Evolutionary conservation across 768 basidiomycete genomes (phyloP), one percentile per base, ranked within the genome.

Genomic region (Lactarius akahatsu): DNA sequence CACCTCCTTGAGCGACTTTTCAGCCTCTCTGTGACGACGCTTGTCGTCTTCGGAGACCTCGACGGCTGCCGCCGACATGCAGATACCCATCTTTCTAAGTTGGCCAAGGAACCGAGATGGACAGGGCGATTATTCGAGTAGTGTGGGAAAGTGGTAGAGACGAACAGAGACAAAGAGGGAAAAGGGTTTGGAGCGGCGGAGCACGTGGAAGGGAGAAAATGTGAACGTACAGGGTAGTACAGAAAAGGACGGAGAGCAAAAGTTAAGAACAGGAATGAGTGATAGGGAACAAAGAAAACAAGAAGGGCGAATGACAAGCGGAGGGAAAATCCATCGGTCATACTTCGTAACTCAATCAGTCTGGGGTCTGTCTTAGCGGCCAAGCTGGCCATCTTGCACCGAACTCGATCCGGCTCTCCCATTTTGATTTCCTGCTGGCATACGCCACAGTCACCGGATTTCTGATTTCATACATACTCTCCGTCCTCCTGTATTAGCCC

Each of bases 1-100:
- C 63, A 90, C 89, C 80, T 92, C 91, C 74, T 82, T 89, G 65
- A 96, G 79, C 71, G 86, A 83, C 77, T 88, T 91, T 78, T 94
- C 92, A 6, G 83, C 91, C 71, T 88, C 87, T 63, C 80, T 79
- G 72, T 92, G 86, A 68, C 81, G 76, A 69, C 78, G 77, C 77
- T 81, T 87, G 70, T 91, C 91, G 50, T 88, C 84, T 60, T 93
- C 91, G 11, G 83, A 80, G 8, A 89, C 80, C 59, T 89, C 90
- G 2, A 82, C 76, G 6, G 85, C 84, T 67, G 94, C 94, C 91
- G 93, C 74, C 20, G 70, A 71, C 52, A 69, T 50, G 36, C 70
- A 71, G 28, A 62, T 63, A 38, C 70, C 70, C 70, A 70, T 70
- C 34, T 52, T 63, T 61, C 28, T 30, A 11, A n/a, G 26, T 9